phyloP scores from a whole-genome alignment of 306 rosid species.

The Mimosa pudica region DNA sequence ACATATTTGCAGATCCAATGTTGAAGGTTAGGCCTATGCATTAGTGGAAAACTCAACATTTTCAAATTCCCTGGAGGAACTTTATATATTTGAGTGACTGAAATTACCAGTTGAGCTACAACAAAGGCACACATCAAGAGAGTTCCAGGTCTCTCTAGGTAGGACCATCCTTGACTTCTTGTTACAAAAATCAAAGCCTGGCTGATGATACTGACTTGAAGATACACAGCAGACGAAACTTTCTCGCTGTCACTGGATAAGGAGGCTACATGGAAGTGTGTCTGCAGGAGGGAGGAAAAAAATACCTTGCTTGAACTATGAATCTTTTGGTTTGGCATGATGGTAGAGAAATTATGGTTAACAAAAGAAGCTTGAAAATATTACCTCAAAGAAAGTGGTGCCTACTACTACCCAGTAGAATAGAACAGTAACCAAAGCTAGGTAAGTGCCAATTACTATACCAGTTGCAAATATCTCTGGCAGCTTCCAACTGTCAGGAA shows the following conservation, averaged over 20 bases:
- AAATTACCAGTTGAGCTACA: slow-evolving; percentile 75
- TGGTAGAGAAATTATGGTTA: background rate
- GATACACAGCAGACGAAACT: slow-evolving; percentile 76
- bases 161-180: slow-evolving; percentile 76
- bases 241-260: slow-evolving; percentile 58
- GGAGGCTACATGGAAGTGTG: slow-evolving; percentile 56
- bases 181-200: slow-evolving; percentile 92
- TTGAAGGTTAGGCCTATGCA: background rate
- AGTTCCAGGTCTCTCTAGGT: slow-evolving; percentile 74
- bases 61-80: slow-evolving; percentile 17
- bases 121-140: slow-evolving; percentile 80
- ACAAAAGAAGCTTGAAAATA: slow-evolving; percentile 12
- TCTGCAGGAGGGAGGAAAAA: slow-evolving; percentile 46
- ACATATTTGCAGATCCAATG: background rate
- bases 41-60: background rate
- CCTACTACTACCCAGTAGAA: slow-evolving; percentile 66
- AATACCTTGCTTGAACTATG: slow-evolving; percentile 23
- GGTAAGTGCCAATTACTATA: slow-evolving; percentile 79
- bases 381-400: slow-evolving; percentile 81
- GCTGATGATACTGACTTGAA: slow-evolving; percentile 87
- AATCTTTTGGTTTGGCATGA: slow-evolving; percentile 3
- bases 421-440: slow-evolving; percentile 75
- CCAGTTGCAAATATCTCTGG: slow-evolving; percentile 89
- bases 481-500: slow-evolving; percentile 90
- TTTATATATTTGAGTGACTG: background rate